Percentiles rank a stretch among this genome's conserved stretches.
Evolutionary conservation across 2,329 filamentous ascomycete species (phyloP).

Genomic region (Gremmenia infestans): DNA sequence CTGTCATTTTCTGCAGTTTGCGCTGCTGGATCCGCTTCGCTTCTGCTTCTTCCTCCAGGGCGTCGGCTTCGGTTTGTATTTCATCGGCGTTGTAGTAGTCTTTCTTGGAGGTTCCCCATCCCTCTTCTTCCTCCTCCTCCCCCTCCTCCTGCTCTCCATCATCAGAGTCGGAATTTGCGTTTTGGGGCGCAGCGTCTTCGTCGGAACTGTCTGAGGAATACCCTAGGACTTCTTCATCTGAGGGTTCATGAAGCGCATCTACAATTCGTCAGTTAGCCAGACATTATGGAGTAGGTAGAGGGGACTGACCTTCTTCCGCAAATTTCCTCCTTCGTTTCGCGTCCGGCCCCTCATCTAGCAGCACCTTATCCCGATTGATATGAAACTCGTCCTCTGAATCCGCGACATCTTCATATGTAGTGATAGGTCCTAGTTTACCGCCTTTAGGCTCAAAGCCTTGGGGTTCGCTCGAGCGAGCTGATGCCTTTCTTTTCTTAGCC

Average conservation of each 20-base stretch:
- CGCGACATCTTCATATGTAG: constrained; percentile 75
- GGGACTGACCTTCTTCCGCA: constrained; percentile 55
- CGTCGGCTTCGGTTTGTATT: constrained; percentile 60
- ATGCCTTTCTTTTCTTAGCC: constrained; percentile 26
- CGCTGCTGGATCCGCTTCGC: constrained; percentile 85
- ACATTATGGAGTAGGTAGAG: background rate
- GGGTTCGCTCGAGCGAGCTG: constrained; percentile 1
- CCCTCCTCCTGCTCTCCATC: constrained; percentile 52
- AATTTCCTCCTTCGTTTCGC: constrained; percentile 71
- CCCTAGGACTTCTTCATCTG: constrained; percentile 57
- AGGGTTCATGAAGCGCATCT: constrained; percentile 52
- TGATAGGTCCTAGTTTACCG: constrained; percentile 23
- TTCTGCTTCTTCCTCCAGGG: constrained; percentile 87
- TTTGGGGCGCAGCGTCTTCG: constrained; percentile 41
- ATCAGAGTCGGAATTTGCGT: constrained; percentile 48
- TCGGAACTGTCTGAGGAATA: constrained; percentile 42
- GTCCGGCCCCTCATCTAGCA: constrained; percentile 75
- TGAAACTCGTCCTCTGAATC: constrained; percentile 95
- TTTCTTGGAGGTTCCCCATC: constrained; percentile 82
- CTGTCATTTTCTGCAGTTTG: constrained; percentile 81
- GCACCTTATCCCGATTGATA: constrained; percentile 76
- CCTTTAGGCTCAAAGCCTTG: constrained; percentile 16
- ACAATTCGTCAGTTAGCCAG: constrained; percentile 4
- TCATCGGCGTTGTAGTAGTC: constrained; percentile 91
- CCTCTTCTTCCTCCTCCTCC: constrained; percentile 56